Conservation (phyloP, 306 rosid genomes). For the Luffa acutangula region DNA sequence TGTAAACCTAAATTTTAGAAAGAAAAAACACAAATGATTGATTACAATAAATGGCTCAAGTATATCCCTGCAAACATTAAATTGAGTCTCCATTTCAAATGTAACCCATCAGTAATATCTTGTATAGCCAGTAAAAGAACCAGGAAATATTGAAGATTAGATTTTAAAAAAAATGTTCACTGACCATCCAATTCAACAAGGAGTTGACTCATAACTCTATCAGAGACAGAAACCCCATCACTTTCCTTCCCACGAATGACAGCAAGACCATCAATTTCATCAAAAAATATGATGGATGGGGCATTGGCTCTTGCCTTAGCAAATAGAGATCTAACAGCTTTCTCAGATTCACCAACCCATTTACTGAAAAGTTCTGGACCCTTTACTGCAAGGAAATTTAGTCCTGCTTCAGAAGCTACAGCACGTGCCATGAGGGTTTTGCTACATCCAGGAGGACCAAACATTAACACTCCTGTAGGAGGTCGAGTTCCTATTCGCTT, state of each 20-base stretch:
- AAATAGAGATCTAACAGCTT: slow-evolving; percentile 80
- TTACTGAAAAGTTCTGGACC: slow-evolving; percentile 97
- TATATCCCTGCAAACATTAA: not conserved
- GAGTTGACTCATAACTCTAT: slow-evolving; percentile 88
- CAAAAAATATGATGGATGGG: slow-evolving; percentile 83
- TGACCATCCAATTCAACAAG: slow-evolving; percentile 87
- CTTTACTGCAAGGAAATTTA: slow-evolving; percentile 86
- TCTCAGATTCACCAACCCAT: slow-evolving; percentile 99
- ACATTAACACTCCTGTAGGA: slow-evolving; percentile 73
- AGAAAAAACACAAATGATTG: not conserved
- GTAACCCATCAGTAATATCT: not conserved
- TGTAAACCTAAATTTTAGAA: slow-evolving; percentile 55
- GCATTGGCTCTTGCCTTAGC: slow-evolving; percentile 94
- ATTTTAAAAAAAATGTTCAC: slow-evolving; percentile 19
- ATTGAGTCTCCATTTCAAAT: not conserved
- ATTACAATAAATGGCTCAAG: slow-evolving; percentile 4
- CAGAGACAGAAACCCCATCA: slow-evolving; percentile 85
- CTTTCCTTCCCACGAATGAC: slow-evolving; percentile 72
- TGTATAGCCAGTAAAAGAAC: not conserved
- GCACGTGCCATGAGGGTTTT: slow-evolving; percentile 96
- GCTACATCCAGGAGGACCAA: slow-evolving; percentile 98
- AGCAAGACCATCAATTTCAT: slow-evolving; percentile 91
- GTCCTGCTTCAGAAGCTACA: slow-evolving; percentile 81
- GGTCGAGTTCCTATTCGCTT: slow-evolving; percentile 72
- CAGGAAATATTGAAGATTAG: not conserved